A percentile compares a stretch with the other conserved stretches of the same genome.
phyloP scores from a whole-genome alignment of 352 stramenopile species.

The Globisporangium megalacanthum region DNA sequence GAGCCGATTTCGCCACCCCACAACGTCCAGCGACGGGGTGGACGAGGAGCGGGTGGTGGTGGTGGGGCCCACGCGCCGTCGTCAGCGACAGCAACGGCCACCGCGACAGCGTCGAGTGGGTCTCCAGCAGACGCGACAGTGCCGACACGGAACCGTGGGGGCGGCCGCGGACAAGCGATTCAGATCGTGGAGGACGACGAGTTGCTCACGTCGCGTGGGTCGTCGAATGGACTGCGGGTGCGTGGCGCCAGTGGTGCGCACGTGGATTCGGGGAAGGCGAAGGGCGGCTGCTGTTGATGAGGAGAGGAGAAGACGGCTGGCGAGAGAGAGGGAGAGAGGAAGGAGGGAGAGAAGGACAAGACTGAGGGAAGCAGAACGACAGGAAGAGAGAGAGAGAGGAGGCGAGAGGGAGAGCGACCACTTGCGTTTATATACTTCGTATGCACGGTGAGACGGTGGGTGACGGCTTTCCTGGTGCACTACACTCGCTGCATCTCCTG shows the following conservation, averaged over 20 bases:
- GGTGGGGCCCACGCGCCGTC: conserved; percentile 6
- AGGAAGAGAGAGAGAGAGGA: not conserved
- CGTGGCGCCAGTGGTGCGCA: conserved; percentile 31
- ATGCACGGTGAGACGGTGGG: no score
- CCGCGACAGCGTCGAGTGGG: no score
- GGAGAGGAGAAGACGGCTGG: not conserved
- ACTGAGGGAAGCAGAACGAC: not conserved
- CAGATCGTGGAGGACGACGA: conserved; percentile 64
- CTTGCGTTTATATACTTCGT: not conserved
- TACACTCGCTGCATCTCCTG: no score
- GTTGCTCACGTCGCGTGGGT: conserved; percentile 15
- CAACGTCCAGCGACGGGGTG: conserved; percentile 4
- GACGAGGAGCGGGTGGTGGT: no score
- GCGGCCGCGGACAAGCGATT: conserved; percentile 46
- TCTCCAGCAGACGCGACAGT: conserved; percentile 1
- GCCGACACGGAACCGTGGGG: conserved; percentile 29
- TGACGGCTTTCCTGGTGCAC: no score
- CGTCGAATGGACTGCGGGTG: conserved; percentile 37
- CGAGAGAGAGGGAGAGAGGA: not conserved
- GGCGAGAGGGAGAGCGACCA: not conserved
- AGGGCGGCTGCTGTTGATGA: conserved; percentile 50
- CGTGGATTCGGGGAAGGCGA: conserved; percentile 45
- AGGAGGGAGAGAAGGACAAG: not conserved
- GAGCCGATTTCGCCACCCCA: conserved; percentile 30
- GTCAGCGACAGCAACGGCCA: no score